phyloP scores from a whole-genome alignment of 176 grass and related monocot species.

The Oryza australiensis region DNA sequence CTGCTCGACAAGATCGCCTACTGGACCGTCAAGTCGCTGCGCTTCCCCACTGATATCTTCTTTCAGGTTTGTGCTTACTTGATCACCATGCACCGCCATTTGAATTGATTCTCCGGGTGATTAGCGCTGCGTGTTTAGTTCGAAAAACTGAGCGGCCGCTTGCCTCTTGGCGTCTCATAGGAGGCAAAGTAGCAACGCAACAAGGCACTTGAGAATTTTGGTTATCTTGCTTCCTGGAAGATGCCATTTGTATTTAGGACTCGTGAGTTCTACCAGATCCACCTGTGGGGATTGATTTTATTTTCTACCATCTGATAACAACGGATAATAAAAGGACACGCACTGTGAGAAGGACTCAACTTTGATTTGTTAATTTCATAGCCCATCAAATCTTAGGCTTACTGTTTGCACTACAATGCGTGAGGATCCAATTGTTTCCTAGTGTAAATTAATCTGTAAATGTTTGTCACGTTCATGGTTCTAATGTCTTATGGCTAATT shows the following conservation, averaged over 20 bases:
- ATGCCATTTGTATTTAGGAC: background rate
- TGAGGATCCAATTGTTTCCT: background rate
- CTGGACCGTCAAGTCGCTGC: slow-evolving; percentile 72
- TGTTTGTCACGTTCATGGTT: background rate
- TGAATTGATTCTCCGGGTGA: slow-evolving; percentile 1
- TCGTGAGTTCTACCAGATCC: background rate
- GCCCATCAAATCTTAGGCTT: background rate
- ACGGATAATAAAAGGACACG: background rate
- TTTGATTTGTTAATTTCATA: background rate
- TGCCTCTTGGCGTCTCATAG: background rate
- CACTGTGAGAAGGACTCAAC: background rate
- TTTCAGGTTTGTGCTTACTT: slow-evolving; percentile 48
- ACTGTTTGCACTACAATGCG: background rate
- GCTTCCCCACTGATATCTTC: slow-evolving; percentile 75
- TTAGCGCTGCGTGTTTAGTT: background rate
- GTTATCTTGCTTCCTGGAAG: slow-evolving; percentile 16
- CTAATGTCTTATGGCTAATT: background rate
- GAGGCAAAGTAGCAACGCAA: background rate
- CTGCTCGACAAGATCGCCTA: slow-evolving; percentile 69
- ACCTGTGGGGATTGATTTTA: background rate
- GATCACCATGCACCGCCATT: background rate
- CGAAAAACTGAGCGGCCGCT: background rate
- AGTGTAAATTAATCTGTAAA: background rate
- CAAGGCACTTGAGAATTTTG: background rate
- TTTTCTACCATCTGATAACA: background rate